Base-by-base conservation (phyloP, 2,329 filamentous ascomycete genomes). In the Aspergillus caelatus region DNA sequence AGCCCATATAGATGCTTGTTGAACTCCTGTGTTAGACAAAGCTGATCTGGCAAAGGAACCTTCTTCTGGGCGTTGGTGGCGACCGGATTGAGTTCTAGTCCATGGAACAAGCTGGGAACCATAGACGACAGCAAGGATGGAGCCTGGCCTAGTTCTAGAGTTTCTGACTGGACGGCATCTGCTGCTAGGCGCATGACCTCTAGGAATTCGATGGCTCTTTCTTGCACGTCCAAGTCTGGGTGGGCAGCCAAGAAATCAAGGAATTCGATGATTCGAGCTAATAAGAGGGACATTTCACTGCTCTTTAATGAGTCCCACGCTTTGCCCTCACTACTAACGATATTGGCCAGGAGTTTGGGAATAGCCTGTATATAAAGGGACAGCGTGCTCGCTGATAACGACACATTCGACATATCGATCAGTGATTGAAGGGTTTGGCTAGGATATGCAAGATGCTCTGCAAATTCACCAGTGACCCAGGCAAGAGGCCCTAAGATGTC, bases 141-240 rank as follows among this genome's bases (percentile, higher is more conserved):
- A 11, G 92, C 85, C 66, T 95, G 90, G 23, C 79, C 68, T 3
- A 48, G 61, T 34, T 70, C 65, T 21, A 72, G 64, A 16, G 69
- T 65, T 45, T 72, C 69, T 4, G 76, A 71, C 5, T 72, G 75
- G 41, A 83, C 67, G 46, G 94, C 93, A 79, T 99, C 95, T 1
- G 89, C 88, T 2, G 92, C 93, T 52, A 99, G 83, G 63, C 93
- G 93, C 72, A 98, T 87, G 14, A 98, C 84, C 75, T 99, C 95
- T 0, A 93, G 85, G 70, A 97, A 96, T 74, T 97, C 94, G 1
- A 97, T 94, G 3, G 94, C 91, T 62, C 95, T 88, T 77, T 98
- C 95, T 78, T 99, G 95, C 4, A 99, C 93, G 75, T 99, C 95
- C 1, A 99, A 84, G 71, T 89, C 92, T 0, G 94, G 94, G 75